Evolutionary conservation across 2,329 filamentous ascomycete species (phyloP).

Genomic region (Fusarium acutatum): DNA sequence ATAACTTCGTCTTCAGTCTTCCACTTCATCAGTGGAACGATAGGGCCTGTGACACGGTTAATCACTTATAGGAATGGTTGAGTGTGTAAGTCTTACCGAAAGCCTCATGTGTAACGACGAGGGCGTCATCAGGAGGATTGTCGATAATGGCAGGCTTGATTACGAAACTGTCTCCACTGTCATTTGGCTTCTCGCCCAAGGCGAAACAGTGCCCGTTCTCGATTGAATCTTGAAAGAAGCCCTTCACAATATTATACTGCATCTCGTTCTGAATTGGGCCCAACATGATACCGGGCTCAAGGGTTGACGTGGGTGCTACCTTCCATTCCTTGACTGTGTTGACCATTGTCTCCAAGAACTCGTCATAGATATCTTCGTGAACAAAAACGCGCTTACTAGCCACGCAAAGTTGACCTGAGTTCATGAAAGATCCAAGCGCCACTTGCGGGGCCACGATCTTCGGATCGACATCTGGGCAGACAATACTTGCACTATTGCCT

Average conservation of each 20-base stretch:
- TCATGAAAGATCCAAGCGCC: slow-evolving; percentile 62
- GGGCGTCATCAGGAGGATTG: slow-evolving; percentile 3
- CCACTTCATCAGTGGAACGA: slow-evolving; percentile 70
- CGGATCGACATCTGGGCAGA: slow-evolving; percentile 65
- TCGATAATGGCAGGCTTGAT: slow-evolving; percentile 15
- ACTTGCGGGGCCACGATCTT: slow-evolving; percentile 23
- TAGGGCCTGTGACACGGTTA: slow-evolving; percentile 49
- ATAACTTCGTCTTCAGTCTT: slow-evolving; percentile 66
- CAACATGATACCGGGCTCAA: slow-evolving; percentile 51
- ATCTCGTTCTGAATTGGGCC: slow-evolving; percentile 22
- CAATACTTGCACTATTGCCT: slow-evolving; percentile 67
- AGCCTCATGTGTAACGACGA: slow-evolving; percentile 8
- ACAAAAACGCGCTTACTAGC: slow-evolving; percentile 64
- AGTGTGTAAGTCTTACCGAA: background rate
- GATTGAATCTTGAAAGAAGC: slow-evolving; percentile 5
- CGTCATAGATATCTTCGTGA: slow-evolving; percentile 65
- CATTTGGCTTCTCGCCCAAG: background rate
- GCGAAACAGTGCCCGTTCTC: slow-evolving; percentile 1
- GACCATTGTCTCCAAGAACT: slow-evolving; percentile 55
- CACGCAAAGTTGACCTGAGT: slow-evolving; percentile 54
- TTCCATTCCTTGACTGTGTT: slow-evolving; percentile 40
- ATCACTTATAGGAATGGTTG: background rate
- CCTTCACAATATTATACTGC: slow-evolving; percentile 13
- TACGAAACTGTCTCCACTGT: background rate
- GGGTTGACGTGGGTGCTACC: slow-evolving; percentile 49